Evolutionary conservation across 305 asterid species (phyloP).

Genomic region (Fraxinus dipetala): DNA sequence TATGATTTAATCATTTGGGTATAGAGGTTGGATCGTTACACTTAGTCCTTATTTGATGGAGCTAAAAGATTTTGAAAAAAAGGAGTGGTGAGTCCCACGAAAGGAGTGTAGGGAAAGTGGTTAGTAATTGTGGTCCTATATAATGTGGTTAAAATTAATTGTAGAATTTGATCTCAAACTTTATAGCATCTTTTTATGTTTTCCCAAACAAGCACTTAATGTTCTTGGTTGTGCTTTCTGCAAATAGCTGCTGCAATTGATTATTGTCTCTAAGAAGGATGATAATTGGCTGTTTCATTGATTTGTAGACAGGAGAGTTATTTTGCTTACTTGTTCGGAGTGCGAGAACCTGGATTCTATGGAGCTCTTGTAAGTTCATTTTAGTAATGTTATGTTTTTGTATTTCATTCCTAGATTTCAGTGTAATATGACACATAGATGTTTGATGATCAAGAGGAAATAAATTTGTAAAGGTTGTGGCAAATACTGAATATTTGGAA

Average conservation of each 20-base stretch:
- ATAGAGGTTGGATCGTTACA: neutral
- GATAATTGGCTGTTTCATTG: constrained; percentile 21
- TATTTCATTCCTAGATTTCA: constrained; percentile 8
- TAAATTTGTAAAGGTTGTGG: constrained; percentile 5
- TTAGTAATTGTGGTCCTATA: neutral
- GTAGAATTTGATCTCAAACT: neutral
- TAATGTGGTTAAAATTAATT: neutral
- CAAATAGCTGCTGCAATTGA: constrained; percentile 1
- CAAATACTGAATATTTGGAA: constrained; percentile 12
- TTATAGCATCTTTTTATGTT: neutral
- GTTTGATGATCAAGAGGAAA: constrained; percentile 6
- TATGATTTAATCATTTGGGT: neutral
- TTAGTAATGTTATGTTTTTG: constrained; percentile 2
- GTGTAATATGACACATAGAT: neutral
- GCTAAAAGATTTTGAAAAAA: neutral
- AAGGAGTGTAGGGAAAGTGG: neutral
- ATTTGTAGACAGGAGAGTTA: constrained; percentile 88
- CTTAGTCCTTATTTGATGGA: neutral
- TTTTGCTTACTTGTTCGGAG: constrained; percentile 97
- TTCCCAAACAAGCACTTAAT: neutral
- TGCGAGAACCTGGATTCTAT: constrained; percentile 88
- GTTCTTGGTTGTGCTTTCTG: neutral
- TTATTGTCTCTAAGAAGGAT: constrained; percentile 2
- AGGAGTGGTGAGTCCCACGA: neutral
- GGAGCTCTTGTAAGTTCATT: constrained; percentile 82